Conservation (phyloP, 192 early-diverging fungal genomes). For the Umbelopsis ramanniana region DNA sequence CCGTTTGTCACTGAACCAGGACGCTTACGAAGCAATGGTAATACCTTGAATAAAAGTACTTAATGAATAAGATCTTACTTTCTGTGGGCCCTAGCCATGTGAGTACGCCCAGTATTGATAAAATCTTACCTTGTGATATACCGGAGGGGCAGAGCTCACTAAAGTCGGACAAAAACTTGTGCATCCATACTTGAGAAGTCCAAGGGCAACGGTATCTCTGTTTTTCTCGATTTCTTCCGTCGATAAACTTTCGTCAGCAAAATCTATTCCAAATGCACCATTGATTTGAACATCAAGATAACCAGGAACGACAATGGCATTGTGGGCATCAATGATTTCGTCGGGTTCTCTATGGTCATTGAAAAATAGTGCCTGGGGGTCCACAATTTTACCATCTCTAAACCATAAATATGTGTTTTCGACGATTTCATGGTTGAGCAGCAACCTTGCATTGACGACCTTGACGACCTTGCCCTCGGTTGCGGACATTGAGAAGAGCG, state of each 20-base stretch:
- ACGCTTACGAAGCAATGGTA: conserved; percentile 61
- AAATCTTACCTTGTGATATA: conserved; percentile 63
- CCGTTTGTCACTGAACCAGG: conserved; percentile 62
- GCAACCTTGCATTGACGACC: conserved; percentile 74
- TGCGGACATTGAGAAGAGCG: too few species aligned
- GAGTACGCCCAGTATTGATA: background rate
- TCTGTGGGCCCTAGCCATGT: background rate
- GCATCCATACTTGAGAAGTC: conserved; percentile 72
- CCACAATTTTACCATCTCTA: conserved; percentile 72
- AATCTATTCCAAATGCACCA: conserved; percentile 79
- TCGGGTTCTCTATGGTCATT: conserved; percentile 61
- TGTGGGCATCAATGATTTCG: conserved; percentile 65
- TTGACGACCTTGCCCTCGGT: conserved; percentile 48
- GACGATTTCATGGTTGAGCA: conserved; percentile 69
- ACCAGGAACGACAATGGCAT: conserved; percentile 69
- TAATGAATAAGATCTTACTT: background rate
- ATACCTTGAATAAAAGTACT: conserved; percentile 29
- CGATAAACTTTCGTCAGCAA: conserved; percentile 46
- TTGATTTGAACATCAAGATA: conserved; percentile 81
- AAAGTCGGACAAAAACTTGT: conserved; percentile 79
- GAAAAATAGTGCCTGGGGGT: conserved; percentile 72
- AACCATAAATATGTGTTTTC: conserved; percentile 71
- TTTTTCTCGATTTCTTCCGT: conserved; percentile 62
- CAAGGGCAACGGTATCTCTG: conserved; percentile 67
- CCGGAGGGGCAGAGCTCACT: conserved; percentile 67